Base-by-base conservation (phyloP, 495 filamentous ascomycete genomes). In the Penicillium tannophilum region DNA sequence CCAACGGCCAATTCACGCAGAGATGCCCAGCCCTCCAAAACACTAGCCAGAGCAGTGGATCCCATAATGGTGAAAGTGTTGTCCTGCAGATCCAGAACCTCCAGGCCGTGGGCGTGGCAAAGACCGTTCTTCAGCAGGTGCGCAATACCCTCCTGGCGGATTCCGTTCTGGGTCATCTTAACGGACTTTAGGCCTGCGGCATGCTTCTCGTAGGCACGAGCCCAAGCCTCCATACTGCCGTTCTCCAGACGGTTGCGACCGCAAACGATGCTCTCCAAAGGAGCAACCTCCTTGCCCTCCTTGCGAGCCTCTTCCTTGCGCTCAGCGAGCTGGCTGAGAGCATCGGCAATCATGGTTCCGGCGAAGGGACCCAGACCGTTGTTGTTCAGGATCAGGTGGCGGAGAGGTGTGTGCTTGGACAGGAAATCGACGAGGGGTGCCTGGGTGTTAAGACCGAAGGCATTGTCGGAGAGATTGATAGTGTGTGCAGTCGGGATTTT, bases 81-180 rank as follows among this genome's bases (percentile, higher is more conserved):
- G 70, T 98, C 94, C 76, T 98, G 93, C 63, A 98, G 74, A 81
- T 98, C 94, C 36, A 98, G 71, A 44, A 90, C 81, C 70, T 85
- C 73, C 36, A 98, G 79, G 35, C 76, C 75, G 20, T 68, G 78
- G 33, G 88, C 83, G 60, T 88, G 81, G 52, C 82, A 78, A 42
- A 98, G 79, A 59, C 94, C 94, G 47, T 92, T 79, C 58, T 82
- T 84, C 49, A 98, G 68, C 47, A 98, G 74, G 60, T 84, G 77
- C 52, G 85, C 84, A 64, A 97, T 91, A 58, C 94, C 94, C 75
- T 97, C 91, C 68, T 93, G 91, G 33, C 94, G 84, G 60, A 98
- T 98, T 48, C 95, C 94, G 72, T 98, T 98, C 73, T 98, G 94
- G 36, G 94, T 92, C 94, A 98, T 97, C 83, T 93, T 96, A 54